Evolutionary conservation across 2,329 filamentous ascomycete species (phyloP), one percentile per base, ranked within the genome.

Genomic region (Botrytis byssoidea): DNA sequence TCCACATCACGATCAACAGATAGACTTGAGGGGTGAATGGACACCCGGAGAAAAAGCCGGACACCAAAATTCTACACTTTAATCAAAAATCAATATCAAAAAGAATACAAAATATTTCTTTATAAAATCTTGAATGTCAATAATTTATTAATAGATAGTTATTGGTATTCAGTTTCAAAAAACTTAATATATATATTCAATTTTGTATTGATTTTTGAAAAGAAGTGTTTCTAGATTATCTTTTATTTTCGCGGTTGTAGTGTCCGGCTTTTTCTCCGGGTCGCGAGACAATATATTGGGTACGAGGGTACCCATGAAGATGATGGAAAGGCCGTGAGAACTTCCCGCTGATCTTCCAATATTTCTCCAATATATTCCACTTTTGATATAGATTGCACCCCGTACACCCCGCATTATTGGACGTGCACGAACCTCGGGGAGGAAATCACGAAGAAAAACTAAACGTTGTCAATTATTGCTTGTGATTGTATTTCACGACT

Each of bases 401-500:
- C 48, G 18, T 20, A 48, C 65, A 71, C 70, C 60, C 70, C 70
- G 70, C 70, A 66, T 66, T 42, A 66, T 68, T 29, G 8, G 46
- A 55, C 35, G 46, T 51, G 65, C 46, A 68, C 32, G 60, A 71
- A 44, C 60, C 60, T 71, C 70, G 60, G 70, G 60, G 46, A 22
- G 35, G 10, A 63, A 25, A 5, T 12, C 32, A 18, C 35, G 22
- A 55, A 55, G 35, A 55, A 42, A 40, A 55, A 20, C 25, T 18
- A 51, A 32, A 46, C 35, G 3, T 32, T 29, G 35, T 22, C 35
- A 37, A 44, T 66, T 66, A 29, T 44, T 71, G 46, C 70, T 71
- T 71, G 60, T 66, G 60, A 71, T 67, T 40, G 29, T 46, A 32
- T 44, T 64, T 25, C 16, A 20, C 25, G 25, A 40, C 35, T 55